Evolutionary conservation across 768 basidiomycete species (phyloP), one percentile per base, ranked within the genome.

Genomic region (Rhodotorula babjevae): DNA sequence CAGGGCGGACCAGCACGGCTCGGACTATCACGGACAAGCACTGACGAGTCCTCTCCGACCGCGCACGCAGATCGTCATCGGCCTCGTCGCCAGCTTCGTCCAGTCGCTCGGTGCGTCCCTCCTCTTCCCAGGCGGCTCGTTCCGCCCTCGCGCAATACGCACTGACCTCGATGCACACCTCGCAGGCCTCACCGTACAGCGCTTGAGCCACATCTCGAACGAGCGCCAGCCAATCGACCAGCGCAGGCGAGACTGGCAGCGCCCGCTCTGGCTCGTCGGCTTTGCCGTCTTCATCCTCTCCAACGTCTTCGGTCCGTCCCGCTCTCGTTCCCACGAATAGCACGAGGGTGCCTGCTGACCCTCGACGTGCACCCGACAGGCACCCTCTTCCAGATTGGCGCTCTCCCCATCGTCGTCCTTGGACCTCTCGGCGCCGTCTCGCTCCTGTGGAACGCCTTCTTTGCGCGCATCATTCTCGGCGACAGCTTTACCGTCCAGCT

Each of bases 401-500:
- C 92, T 4, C 86, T 97, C 21, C 93, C 93, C 6, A 91, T 97
- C 74, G 93, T 95, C 71, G 91, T 97, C 68, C 89, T 97, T 63
- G 93, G 93, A 0, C 93, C 93, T 0, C 85, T 97, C 9, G 93
- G 93, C 19, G 93, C 93, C 0, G 90, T 94, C n/a, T 92, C 90
- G 5, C 86, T 97, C 42, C 86, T 97, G 42, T 95, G 90, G 90
- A 97, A 97, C 80, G 93, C 93, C 9, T 86, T 95, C 78, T 93
- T 95, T 79, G 92, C 93, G 25, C 85, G 87, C 44, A 77, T 94
- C 53, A 85, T 95, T 53, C 85, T 95, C 21, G 91, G 90, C 19
- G 92, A 96, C 79, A 84, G 87, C 31, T 92, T 94, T 82, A 91
- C 91, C 10, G 85, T 85, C 3, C 90, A 88, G 84, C 90, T 93